Percentiles rank a stretch among this genome's conserved stretches.
phyloP scores from a whole-genome alignment of 371 early-diverging fungal species.

The Mucor velutinosus region DNA sequence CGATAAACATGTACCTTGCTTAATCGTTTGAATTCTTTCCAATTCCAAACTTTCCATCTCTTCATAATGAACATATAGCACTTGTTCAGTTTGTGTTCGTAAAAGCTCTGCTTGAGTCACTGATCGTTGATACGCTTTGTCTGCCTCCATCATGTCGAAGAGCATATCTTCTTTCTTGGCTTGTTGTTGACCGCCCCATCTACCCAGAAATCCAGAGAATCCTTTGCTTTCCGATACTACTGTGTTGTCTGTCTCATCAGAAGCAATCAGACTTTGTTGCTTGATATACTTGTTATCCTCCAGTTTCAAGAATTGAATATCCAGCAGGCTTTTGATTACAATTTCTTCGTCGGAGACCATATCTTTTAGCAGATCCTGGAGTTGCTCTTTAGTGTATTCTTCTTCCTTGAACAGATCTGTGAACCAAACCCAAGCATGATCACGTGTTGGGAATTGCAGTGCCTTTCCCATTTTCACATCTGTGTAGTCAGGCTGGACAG shows the following conservation, averaged over 20 bases:
- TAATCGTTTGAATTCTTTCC: conserved; percentile 60
- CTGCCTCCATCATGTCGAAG: conserved; percentile 53
- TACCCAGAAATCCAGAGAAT: conserved; percentile 20
- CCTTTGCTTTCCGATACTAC: background rate
- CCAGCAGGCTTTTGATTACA: background rate
- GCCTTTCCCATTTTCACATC: conserved; percentile 2
- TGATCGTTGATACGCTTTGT: conserved; percentile 56
- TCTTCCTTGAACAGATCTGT: background rate
- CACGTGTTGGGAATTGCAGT: conserved; percentile 18
- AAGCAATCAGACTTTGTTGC: background rate
- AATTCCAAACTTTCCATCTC: conserved; percentile 61
- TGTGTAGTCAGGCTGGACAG: conserved; percentile 15
- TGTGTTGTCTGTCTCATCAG: background rate
- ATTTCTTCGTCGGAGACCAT: background rate
- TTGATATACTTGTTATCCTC: background rate
- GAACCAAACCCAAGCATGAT: conserved; percentile 13
- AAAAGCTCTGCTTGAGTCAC: conserved; percentile 61
- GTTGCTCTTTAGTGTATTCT: background rate
- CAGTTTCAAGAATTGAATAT: background rate
- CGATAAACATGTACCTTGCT: conserved; percentile 40
- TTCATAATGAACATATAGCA: conserved; percentile 59
- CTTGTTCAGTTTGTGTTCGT: conserved; percentile 67
- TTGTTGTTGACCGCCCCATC: conserved; percentile 21
- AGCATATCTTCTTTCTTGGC: conserved; percentile 13
- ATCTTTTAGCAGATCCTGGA: background rate